A percentile compares a stretch with the other conserved stretches of the same genome.
phyloP scores from a whole-genome alignment of 768 basidiomycete species.

The Boletus rufocinnamomeus region DNA sequence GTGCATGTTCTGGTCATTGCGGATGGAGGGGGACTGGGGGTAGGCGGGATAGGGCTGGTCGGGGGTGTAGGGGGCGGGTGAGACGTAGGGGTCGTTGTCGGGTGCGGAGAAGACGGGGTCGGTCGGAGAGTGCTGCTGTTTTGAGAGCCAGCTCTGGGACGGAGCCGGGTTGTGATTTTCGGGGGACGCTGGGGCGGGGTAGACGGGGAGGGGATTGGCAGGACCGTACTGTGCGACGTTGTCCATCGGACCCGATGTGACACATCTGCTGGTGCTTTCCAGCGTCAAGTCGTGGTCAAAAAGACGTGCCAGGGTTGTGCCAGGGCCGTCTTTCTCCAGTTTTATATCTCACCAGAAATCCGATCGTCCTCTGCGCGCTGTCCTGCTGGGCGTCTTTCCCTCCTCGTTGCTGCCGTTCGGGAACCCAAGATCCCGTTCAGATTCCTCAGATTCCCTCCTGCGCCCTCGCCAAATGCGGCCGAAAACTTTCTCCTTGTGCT shows the following conservation, averaged over 20 bases:
- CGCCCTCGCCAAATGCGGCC: conserved; percentile 17
- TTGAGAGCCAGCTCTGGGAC: conserved; percentile 24
- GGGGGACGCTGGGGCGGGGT: conserved; percentile 31
- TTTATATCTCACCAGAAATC: conserved; percentile 31
- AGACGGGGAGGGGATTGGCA: conserved; percentile 33
- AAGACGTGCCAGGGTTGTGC: conserved; percentile 33
- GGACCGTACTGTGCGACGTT: conserved; percentile 36
- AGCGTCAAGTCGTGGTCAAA: conserved; percentile 31
- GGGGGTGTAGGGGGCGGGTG: conserved; percentile 27
- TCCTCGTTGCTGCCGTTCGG: conserved; percentile 17
- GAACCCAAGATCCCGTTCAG: conserved; percentile 13
- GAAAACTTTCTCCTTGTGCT: conserved; percentile 30
- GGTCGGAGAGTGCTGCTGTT: conserved; percentile 15
- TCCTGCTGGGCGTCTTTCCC: conserved; percentile 16
- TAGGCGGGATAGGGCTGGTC: conserved; percentile 32
- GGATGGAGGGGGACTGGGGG: conserved; percentile 33
- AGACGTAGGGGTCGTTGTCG: conserved; percentile 39
- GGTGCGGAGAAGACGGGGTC: conserved; percentile 40
- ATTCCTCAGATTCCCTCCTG: conserved; percentile 12
- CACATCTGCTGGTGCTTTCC: conserved; percentile 34
- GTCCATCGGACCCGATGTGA: conserved; percentile 39
- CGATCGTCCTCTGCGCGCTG: conserved; percentile 23
- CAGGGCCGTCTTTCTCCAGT: conserved; percentile 27
- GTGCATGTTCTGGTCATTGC: conserved; percentile 30
- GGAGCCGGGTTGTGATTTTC: conserved; percentile 30